phyloP scores from a whole-genome alignment of 2,329 filamentous ascomycete genomes.

The Westerdykella ornata region DNA sequence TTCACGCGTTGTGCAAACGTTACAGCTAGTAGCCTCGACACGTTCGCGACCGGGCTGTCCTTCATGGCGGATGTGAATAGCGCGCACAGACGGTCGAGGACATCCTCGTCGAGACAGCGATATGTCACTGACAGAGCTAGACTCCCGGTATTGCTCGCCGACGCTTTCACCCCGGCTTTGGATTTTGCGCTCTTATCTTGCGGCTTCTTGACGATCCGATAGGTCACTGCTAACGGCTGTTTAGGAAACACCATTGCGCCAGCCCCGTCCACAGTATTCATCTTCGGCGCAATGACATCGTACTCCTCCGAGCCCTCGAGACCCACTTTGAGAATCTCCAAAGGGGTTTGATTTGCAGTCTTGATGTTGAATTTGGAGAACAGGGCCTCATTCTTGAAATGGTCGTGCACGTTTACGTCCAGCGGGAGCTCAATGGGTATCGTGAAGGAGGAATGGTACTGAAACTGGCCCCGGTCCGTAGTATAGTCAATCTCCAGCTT shows the following conservation, averaged over 20 bases:
- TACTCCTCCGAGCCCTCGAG: slow-evolving; percentile 66
- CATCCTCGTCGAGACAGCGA: slow-evolving; percentile 67
- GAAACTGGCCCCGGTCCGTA: slow-evolving; percentile 59
- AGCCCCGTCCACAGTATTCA: slow-evolving; percentile 22
- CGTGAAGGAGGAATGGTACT: slow-evolving; percentile 55
- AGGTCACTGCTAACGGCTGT: slow-evolving; percentile 74
- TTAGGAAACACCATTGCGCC: slow-evolving; percentile 64
- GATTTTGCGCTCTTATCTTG: slow-evolving; percentile 19
- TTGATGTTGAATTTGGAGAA: slow-evolving; percentile 90
- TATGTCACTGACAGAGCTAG: slow-evolving; percentile 69
- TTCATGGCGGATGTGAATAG: slow-evolving; percentile 45
- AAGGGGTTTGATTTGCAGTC: slow-evolving; percentile 66
- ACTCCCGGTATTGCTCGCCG: slow-evolving; percentile 32
- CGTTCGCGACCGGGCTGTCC: slow-evolving; percentile 41
- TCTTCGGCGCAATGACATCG: slow-evolving; percentile 52
- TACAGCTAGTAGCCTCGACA: slow-evolving; percentile 48
- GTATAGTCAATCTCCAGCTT: slow-evolving; percentile 70
- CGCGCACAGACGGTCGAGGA: slow-evolving; percentile 46
- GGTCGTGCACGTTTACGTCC: slow-evolving; percentile 92
- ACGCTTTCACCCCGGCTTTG: slow-evolving; percentile 19
- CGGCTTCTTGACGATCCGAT: slow-evolving; percentile 61
- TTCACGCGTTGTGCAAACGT: slow-evolving; percentile 45
- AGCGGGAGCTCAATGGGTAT: slow-evolving; percentile 72
- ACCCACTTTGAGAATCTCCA: slow-evolving; percentile 65
- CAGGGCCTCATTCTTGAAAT: slow-evolving; percentile 75